A percentile compares a stretch with the other conserved stretches of the same genome.
Evolutionary conservation across 2,329 filamentous ascomycete genomes (phyloP).

Genomic region (Cladophialophora chaetospira): DNA sequence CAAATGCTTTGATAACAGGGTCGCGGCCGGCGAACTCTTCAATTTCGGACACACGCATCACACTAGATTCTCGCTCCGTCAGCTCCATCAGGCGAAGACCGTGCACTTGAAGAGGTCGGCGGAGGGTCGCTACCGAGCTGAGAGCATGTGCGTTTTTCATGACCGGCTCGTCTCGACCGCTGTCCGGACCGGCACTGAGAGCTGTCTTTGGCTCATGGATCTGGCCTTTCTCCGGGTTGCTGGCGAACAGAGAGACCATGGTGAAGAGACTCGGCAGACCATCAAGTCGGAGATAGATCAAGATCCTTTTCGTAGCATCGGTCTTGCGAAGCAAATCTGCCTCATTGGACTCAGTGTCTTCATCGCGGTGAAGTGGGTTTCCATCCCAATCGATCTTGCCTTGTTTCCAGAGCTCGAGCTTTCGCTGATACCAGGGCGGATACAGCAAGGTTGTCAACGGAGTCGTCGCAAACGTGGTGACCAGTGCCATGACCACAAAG

Average conservation of each 20-base stretch:
- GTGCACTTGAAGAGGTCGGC: constrained; percentile 69
- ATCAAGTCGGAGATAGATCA: constrained; percentile 82
- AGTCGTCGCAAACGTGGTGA: constrained; percentile 83
- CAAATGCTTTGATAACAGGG: constrained; percentile 87
- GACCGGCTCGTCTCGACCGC: constrained; percentile 9
- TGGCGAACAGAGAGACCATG: constrained; percentile 70
- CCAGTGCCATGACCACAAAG: constrained; percentile 89
- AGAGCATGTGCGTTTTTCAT: constrained; percentile 20
- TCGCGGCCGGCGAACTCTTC: constrained; percentile 74
- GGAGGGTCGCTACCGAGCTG: constrained; percentile 29
- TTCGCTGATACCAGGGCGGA: constrained; percentile 74
- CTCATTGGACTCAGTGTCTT: constrained; percentile 40
- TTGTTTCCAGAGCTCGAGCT: constrained; percentile 72
- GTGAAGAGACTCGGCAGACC: constrained; percentile 80
- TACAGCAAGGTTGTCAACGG: constrained; percentile 74
- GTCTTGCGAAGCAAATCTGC: constrained; percentile 28
- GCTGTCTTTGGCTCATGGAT: constrained; percentile 32
- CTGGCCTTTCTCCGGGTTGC: constrained; percentile 21
- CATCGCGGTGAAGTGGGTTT: constrained; percentile 51
- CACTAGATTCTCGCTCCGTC: constrained; percentile 88
- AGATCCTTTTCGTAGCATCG: constrained; percentile 57
- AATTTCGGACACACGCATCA: constrained; percentile 87
- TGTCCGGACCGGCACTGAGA: constrained; percentile 6
- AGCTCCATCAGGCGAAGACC: constrained; percentile 84
- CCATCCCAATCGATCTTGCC: constrained; percentile 91